Conservation (phyloP, 768 basidiomycete species). For the Rhodotorula diobovata region DNA sequence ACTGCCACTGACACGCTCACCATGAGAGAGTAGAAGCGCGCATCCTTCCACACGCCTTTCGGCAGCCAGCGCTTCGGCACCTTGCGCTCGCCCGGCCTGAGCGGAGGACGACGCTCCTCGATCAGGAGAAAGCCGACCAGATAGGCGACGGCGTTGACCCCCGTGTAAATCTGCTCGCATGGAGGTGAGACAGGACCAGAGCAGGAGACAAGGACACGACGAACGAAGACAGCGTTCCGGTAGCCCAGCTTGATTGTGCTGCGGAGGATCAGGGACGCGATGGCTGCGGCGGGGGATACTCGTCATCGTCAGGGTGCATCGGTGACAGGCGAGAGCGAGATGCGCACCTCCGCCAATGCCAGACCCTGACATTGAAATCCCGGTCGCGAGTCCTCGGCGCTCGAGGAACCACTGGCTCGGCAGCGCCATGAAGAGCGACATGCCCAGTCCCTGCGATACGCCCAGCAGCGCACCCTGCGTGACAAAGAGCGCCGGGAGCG, state of each 20-base stretch:
- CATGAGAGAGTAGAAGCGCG: constrained; percentile 5
- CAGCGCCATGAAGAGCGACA: constrained; percentile 42
- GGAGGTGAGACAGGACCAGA: background rate
- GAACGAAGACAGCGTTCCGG: constrained; percentile 41
- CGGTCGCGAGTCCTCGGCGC: constrained; percentile 43
- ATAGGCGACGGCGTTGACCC: background rate
- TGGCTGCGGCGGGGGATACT: background rate
- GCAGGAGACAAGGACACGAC: background rate
- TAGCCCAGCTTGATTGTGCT: constrained; percentile 40
- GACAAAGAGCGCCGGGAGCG: constrained; percentile 20
- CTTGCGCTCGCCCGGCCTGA: constrained; percentile 5
- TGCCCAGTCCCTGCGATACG: constrained; percentile 1
- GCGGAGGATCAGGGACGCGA: constrained; percentile 36
- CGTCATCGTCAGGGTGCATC: background rate
- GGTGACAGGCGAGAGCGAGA: too few relatives aligned
- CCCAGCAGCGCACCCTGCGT: constrained; percentile 12
- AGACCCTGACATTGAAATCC: constrained; percentile 43
- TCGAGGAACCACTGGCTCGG: constrained; percentile 45
- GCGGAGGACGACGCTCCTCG: constrained; percentile 4
- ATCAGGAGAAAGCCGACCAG: constrained; percentile 7
- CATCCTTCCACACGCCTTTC: constrained; percentile 14
- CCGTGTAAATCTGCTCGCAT: constrained; percentile 20
- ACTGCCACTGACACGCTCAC: background rate
- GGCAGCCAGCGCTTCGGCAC: constrained; percentile 17
- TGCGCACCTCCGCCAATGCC: constrained; percentile 41